Conservation (phyloP, 768 basidiomycete species). For the Podaxis sp. region DNA sequence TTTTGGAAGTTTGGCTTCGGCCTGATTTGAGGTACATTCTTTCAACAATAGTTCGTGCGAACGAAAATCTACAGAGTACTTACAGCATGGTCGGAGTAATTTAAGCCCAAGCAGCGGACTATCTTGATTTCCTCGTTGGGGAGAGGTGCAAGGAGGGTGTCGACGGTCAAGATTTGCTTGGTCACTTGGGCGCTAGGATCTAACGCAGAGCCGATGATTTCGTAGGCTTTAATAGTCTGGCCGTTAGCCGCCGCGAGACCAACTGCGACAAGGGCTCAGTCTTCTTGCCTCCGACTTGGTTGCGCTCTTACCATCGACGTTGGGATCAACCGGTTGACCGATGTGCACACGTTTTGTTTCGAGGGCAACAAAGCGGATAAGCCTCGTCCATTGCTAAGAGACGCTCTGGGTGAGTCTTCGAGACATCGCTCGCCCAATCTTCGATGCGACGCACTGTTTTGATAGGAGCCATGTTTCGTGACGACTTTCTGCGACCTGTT, state of each 20-base stretch:
- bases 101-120: constrained; percentile 77
- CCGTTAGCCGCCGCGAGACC: constrained; percentile 54
- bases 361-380: constrained; percentile 78
- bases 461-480: constrained; percentile 54
- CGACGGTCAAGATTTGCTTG: constrained; percentile 63
- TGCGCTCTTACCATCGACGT: constrained; percentile 53
- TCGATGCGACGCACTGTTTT: constrained; percentile 42
- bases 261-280: constrained; percentile 40
- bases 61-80: constrained; percentile 20
- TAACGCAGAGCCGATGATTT: constrained; percentile 70
- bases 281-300: background rate
- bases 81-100: constrained; percentile 84
- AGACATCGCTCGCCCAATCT: background rate
- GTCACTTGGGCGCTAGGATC: constrained; percentile 68
- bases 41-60: background rate
- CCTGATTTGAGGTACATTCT: constrained; percentile 36
- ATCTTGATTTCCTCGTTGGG: constrained; percentile 64
- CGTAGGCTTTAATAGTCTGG: constrained; percentile 61
- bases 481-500: background rate
- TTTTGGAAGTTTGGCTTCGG: constrained; percentile 61
- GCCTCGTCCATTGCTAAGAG: constrained; percentile 69
- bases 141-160: constrained; percentile 68
- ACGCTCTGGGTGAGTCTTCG: background rate
- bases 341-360: constrained; percentile 76
- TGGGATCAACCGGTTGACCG: constrained; percentile 71